These are phyloP conservation scores for Mortierella sp. DNA, from an alignment of 371 early-diverging fungal genomes.

Conservation along the genomic window DNA sequence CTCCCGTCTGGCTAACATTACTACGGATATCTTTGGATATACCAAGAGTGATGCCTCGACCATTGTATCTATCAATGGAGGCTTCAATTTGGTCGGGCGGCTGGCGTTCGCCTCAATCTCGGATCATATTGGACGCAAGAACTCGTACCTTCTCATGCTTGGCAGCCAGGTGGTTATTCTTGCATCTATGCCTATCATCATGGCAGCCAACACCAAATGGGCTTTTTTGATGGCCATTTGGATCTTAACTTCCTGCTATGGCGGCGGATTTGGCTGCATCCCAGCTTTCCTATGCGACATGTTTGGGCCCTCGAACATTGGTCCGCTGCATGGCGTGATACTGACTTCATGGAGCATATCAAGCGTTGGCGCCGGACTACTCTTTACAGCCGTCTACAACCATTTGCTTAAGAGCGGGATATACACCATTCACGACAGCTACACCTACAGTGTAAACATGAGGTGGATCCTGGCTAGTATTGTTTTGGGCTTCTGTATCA, in stretches of 20 bases:
- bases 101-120: slow-evolving; percentile 66
- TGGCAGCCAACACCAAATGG: slow-evolving; percentile 57
- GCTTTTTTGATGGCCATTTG: slow-evolving; percentile 62
- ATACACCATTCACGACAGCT: slow-evolving; percentile 54
- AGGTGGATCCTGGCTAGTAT: slow-evolving; percentile 66
- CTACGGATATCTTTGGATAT: slow-evolving; percentile 59
- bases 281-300: slow-evolving; percentile 78
- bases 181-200: slow-evolving; percentile 59
- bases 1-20: slow-evolving; percentile 64
- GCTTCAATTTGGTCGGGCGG: slow-evolving; percentile 70
- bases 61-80: slow-evolving; percentile 70
- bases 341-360: slow-evolving; percentile 74
- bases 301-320: slow-evolving; percentile 74
- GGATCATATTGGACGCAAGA: slow-evolving; percentile 68
- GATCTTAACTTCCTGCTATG: slow-evolving; percentile 65
- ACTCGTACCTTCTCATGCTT: slow-evolving; percentile 63
- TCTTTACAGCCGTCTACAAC: slow-evolving; percentile 70
- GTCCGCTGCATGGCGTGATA: slow-evolving; percentile 67
- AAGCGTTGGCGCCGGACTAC: slow-evolving; percentile 69
- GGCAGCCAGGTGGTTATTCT: slow-evolving; percentile 58
- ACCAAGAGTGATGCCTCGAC: slow-evolving; percentile 54
- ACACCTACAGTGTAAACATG: slow-evolving; percentile 64
- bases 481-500: slow-evolving; percentile 57
- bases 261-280: slow-evolving; percentile 75
- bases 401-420: slow-evolving; percentile 48